Evolutionary conservation across 306 rosid species (phyloP), one percentile per base, ranked within the genome.

Genomic region (Canavalia ensiformis): DNA sequence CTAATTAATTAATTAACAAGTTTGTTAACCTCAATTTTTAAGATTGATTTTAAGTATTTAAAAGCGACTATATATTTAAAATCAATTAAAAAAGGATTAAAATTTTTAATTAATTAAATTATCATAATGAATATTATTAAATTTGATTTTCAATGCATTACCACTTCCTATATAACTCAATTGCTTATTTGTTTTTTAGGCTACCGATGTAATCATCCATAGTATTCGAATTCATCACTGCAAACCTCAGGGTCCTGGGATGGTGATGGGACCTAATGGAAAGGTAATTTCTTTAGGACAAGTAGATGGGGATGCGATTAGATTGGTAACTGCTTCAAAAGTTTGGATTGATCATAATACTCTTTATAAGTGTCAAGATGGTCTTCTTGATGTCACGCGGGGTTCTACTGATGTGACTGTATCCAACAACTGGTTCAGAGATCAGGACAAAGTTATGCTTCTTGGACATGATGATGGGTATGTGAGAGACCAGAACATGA

Each of bases 311-410:
- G 87, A 83, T 39, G 87, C 83, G 41, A 79, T 86, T 6, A 80
- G 85, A 76, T 33, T 86, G 45, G 52, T 86, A 0, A 75, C 87
- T 0, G 70, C 74, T 60, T 83, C 83, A 57, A 86, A 83, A 3
- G 59, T 86, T 49, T 86, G 85, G 83, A 83, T 86, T 55, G 85
- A 86, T 64, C 87, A 86, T 57, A 86, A 83, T 44, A 86, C 78
- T 0, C 51, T 83, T 62, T 70, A 86, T 46, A 63, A 83, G 2
- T 75, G 81, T 1, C 39, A 75, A 80, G 87, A 86, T 51, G 87
- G 83, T 0, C 60, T 86, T 57, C 65, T 86, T 4, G 83, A 86
- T 65, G 81, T 86, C 18, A 86, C 85, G 1, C 65, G 78, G 1
- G 85, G 85, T 76, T 86, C 85, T n/a, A 86, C 81, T 11, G 8